phyloP scores from a whole-genome alignment of 345 rosid species.

The Aquilaria sinensis region DNA sequence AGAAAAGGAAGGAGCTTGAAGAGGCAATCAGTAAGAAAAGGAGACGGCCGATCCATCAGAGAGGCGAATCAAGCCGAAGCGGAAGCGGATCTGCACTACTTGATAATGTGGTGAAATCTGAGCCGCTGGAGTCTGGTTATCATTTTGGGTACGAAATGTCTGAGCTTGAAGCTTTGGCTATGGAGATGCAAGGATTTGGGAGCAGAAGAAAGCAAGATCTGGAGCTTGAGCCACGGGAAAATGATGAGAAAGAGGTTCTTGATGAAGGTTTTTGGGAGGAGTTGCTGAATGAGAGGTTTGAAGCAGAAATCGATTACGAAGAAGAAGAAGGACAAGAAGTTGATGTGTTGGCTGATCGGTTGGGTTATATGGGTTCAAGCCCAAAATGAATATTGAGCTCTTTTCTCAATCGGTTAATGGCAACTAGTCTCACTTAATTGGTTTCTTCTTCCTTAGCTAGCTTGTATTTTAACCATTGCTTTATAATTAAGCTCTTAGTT shows the following conservation, averaged over 20 bases:
- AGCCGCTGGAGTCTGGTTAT: slow-evolving; percentile 34
- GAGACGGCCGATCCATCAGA: slow-evolving; percentile 35
- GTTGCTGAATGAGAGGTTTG: slow-evolving; percentile 36
- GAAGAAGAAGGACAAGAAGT: slow-evolving; percentile 34
- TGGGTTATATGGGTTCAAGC: slow-evolving; percentile 48
- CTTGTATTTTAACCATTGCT: neutral
- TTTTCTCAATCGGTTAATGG: neutral
- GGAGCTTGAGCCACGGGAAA: slow-evolving; percentile 19
- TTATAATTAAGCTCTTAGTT: neutral
- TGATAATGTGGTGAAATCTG: slow-evolving; percentile 27
- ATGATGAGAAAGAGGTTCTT: slow-evolving; percentile 24
- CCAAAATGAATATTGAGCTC: slow-evolving; percentile 8
- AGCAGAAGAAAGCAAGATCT: slow-evolving; percentile 26
- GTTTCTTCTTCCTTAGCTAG: slow-evolving; percentile 4
- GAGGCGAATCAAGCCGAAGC: slow-evolving; percentile 16
- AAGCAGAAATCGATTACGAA: slow-evolving; percentile 33
- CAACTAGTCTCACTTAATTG: neutral
- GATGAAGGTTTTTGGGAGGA: slow-evolving; percentile 74
- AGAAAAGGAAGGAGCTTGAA: slow-evolving; percentile 44
- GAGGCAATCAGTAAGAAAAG: slow-evolving; percentile 45
- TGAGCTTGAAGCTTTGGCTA: slow-evolving; percentile 77
- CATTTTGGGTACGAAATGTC: slow-evolving; percentile 36
- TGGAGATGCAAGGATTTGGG: slow-evolving; percentile 78
- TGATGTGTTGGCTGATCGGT: slow-evolving; percentile 32
- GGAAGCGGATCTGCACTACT: slow-evolving; percentile 4